Evolutionary conservation across 202 grass and related monocot genomes (phyloP), one percentile per base, ranked within the genome.

Genomic region (Digitaria exilis): DNA sequence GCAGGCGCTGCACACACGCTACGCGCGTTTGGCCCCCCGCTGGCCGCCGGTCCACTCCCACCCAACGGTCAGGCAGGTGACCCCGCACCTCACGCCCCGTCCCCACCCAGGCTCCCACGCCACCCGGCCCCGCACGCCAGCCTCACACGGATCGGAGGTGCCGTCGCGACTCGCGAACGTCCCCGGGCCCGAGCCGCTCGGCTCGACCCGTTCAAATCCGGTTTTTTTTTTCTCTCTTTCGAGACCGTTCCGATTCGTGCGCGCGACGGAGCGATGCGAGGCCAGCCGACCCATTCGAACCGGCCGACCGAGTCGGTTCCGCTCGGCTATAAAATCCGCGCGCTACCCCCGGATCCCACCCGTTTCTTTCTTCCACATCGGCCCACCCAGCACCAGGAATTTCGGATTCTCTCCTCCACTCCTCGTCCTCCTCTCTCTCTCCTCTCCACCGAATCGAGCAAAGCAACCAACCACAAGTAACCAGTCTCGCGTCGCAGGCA

Each of bases 41-140:
- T 44, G 75, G 65, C 65, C 18, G 24, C 3, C 66, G 43, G 55
- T 11, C 66, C 83, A 37, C 29, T 34, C 54, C 28, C 65, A 71
- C 81, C 44, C 78, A 80, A 78, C 65, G 73, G 58, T 87, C 80
- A 35, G n/a, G n/a, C n/a, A n/a, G 75, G 43, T 54, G 55, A 51
- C 72, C 3, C 62, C 52, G 62, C 55, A 9, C 12, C 84, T n/a
- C 37, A 29, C 34, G 13, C 42, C 24, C 25, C 7, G 14, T 55
- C 44, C 30, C 50, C 14, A 5, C 45, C 45, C n/a, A n/a, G n/a
- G n/a, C n/a, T n/a, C n/a, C n/a, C n/a, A n/a, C n/a, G n/a, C n/a
- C n/a, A n/a, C n/a, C n/a, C n/a, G n/a, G n/a, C 44, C 56, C 0
- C 9, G 9, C 28, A 18, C 69, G 64, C 24, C 77, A 80, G 59